phyloP scores from a whole-genome alignment of 2,329 filamentous ascomycete species.

The Escovopsis sp. region DNA sequence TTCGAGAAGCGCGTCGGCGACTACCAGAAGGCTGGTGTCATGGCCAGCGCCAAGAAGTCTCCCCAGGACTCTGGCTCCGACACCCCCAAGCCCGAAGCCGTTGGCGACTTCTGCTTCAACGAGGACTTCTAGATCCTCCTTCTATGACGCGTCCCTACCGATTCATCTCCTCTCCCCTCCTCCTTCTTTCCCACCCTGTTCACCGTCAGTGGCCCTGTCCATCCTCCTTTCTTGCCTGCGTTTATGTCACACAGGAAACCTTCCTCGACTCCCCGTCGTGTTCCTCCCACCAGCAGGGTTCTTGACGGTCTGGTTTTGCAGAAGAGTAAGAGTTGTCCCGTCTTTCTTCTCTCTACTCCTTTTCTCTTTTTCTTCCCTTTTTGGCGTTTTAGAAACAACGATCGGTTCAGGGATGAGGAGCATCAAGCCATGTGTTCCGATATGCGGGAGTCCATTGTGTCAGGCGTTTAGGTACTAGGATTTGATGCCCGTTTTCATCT shows the following conservation, averaged over 20 bases:
- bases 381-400: neutral
- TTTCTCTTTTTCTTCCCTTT: no score
- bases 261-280: no score
- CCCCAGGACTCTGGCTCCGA: slow-evolving; percentile 27
- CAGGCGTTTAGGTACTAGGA: slow-evolving; percentile 6
- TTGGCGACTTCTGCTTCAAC: slow-evolving; percentile 80
- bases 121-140: slow-evolving; percentile 70
- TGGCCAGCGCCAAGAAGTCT: slow-evolving; percentile 71
- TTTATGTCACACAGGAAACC: no score
- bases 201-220: neutral
- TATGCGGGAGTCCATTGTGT: slow-evolving; percentile 5
- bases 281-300: no score
- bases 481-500: neutral
- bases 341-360: no score
- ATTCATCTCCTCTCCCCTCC: slow-evolving; percentile 12
- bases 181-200: slow-evolving; percentile 7
- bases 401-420: neutral
- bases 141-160: slow-evolving; percentile 4
- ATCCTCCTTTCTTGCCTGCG: no score
- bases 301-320: no score
- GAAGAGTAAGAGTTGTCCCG: no score
- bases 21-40: slow-evolving; percentile 98
- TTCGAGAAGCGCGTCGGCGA: slow-evolving; percentile 99
- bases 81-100: slow-evolving; percentile 40
- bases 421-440: slow-evolving; percentile 2